Percentiles rank a stretch among this genome's conserved stretches.
Conservation (phyloP, 441 rosid species). For the Euphorbia celastroides region DNA sequence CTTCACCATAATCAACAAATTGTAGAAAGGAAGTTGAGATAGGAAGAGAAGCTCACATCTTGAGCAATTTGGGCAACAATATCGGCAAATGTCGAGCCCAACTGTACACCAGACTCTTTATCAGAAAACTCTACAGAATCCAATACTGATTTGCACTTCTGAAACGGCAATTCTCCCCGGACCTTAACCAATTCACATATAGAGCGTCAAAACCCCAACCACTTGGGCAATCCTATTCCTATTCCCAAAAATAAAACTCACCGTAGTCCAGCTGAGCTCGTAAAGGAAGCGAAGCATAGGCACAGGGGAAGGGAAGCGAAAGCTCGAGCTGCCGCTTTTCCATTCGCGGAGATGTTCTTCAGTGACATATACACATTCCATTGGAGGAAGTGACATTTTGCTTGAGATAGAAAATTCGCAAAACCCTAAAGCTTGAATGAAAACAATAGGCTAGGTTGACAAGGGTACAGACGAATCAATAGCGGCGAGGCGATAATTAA, state of each 20-base stretch:
- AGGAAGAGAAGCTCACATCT: constrained; percentile 47
- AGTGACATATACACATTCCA: constrained; percentile 62
- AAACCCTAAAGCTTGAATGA: not conserved
- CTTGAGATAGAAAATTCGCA: not conserved
- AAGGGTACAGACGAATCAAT: constrained; percentile 7
- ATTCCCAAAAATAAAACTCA: constrained; percentile 20
- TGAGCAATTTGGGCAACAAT: constrained; percentile 88
- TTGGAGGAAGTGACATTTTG: constrained; percentile 27
- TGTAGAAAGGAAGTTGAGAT: not conserved
- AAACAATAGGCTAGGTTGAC: not conserved
- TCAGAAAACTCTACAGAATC: constrained; percentile 62
- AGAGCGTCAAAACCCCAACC: constrained; percentile 9
- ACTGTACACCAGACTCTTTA: constrained; percentile 41
- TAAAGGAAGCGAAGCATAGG: constrained; percentile 86
- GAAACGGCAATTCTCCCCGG: constrained; percentile 87
- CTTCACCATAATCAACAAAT: not conserved
- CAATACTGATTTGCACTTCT: constrained; percentile 72
- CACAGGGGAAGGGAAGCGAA: constrained; percentile 54
- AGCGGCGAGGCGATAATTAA: not conserved
- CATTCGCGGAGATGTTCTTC: constrained; percentile 77
- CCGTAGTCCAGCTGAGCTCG: constrained; percentile 84
- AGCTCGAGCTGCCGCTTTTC: constrained; percentile 59
- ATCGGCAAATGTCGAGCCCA: constrained; percentile 78
- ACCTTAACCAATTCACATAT: constrained; percentile 43
- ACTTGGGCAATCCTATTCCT: constrained; percentile 6